A percentile compares a stretch with the other conserved stretches of the same genome.
phyloP scores from a whole-genome alignment of 2,329 filamentous ascomycete species.

The Grosmannia huntii region DNA sequence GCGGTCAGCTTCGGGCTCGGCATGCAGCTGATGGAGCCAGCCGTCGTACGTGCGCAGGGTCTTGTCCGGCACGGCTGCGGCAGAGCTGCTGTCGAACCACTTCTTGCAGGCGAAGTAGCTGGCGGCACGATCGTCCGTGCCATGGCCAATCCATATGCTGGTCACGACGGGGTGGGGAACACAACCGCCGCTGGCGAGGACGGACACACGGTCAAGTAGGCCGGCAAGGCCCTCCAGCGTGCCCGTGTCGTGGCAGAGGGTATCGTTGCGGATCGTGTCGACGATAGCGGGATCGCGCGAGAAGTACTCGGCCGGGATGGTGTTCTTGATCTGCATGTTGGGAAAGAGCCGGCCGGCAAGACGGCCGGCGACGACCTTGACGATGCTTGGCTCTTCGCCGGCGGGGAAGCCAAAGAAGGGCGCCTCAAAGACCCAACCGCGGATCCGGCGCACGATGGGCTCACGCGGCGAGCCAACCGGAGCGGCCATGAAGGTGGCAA shows the following conservation, averaged over 20 bases:
- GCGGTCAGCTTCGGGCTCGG: slow-evolving; percentile 35
- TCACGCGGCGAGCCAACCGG: slow-evolving; percentile 25
- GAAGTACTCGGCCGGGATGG: slow-evolving; percentile 50
- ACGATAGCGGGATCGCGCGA: slow-evolving; percentile 54
- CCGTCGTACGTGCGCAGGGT: slow-evolving; percentile 63
- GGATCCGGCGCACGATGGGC: slow-evolving; percentile 42
- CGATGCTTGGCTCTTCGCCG: slow-evolving; percentile 45
- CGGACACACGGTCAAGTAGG: slow-evolving; percentile 60
- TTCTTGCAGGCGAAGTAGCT: slow-evolving; percentile 51
- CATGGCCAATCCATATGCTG: slow-evolving; percentile 62
- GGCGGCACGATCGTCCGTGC: slow-evolving; percentile 59
- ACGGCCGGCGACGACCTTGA: slow-evolving; percentile 54
- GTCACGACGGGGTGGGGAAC: slow-evolving; percentile 40
- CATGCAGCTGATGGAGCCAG: slow-evolving; percentile 63
- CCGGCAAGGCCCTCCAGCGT: slow-evolving; percentile 66
- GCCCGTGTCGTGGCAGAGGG: slow-evolving; percentile 67
- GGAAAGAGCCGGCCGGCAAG: slow-evolving; percentile 58
- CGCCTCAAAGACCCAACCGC: slow-evolving; percentile 64
- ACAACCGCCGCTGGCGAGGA: slow-evolving; percentile 43
- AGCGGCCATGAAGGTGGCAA: slow-evolving; percentile 46
- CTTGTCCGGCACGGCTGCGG: slow-evolving; percentile 50
- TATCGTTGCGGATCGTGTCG: slow-evolving; percentile 49
- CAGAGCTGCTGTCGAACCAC: slow-evolving; percentile 39
- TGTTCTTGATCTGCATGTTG: slow-evolving; percentile 50
- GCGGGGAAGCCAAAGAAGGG: slow-evolving; percentile 67